A percentile compares a stretch with the other conserved stretches of the same genome.
These are phyloP conservation scores for Quercus suber DNA, from an alignment of 306 rosid genomes.

Conservation along the genomic window DNA sequence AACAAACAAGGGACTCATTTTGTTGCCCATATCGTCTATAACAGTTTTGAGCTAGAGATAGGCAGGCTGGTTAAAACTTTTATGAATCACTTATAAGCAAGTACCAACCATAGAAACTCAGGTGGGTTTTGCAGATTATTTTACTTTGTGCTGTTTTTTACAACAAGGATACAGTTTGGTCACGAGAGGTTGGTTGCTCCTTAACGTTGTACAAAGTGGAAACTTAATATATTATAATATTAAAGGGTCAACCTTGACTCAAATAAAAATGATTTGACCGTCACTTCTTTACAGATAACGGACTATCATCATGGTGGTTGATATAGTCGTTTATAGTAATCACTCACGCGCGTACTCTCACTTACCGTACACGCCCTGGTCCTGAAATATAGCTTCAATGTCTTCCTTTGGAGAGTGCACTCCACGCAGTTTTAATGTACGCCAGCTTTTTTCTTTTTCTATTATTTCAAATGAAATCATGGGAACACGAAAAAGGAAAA, in stretches of 20 bases:
- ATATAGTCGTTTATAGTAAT: not conserved
- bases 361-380: not conserved
- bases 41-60: not conserved
- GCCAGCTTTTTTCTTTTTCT: too few relatives aligned
- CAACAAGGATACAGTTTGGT: not conserved
- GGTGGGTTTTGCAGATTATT: not conserved
- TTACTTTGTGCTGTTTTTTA: not conserved
- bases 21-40: not conserved
- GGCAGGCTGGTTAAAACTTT: not conserved
- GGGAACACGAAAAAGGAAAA: not conserved
- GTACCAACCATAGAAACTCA: not conserved
- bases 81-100: not conserved
- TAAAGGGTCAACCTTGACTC: not conserved
- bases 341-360: not conserved
- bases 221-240: not conserved
- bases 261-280: not conserved
- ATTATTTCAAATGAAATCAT: too few relatives aligned
- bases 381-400: not conserved
- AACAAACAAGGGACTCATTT: not conserved
- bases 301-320: not conserved
- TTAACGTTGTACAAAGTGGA: not conserved
- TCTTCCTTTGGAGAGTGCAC: constrained; percentile 2
- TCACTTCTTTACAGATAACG: not conserved
- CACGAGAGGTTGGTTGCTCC: not conserved
- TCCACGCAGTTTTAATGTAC: not conserved